Evolutionary conservation across 2,329 filamentous ascomycete genomes (phyloP), one percentile per base, ranked within the genome.

Genomic region (Cryphonectria naterciae): DNA sequence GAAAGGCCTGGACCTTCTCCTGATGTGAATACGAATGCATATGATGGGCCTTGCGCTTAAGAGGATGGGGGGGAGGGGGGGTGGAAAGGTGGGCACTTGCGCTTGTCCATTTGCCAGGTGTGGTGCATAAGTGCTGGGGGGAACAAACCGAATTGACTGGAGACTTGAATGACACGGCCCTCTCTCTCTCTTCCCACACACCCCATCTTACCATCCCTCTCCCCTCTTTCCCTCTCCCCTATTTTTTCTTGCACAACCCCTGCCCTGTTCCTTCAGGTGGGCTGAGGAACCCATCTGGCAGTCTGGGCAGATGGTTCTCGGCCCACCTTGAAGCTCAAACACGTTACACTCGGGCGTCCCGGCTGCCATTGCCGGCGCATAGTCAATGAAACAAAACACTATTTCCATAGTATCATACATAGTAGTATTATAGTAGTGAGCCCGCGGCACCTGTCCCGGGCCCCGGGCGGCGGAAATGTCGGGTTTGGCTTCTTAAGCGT

Each of bases 361-460:
- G 58, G 58, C 58, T 39, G 58, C 32, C 58, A 39, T 4, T 61
- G 58, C 58, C 58, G 68, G 65, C 62, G 65, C 68, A 64, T 54
- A 69, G 37, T 49, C 60, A 62, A 39, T 39, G 62, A 69, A 69
- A 66, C 62, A 69, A 69, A 69, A 66, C 49, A 69, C 64, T 49
- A 49, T 49, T 43, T 43, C 41, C 15, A 43, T 19, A 43, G 4
- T 43, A 43, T 43, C 39, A 43, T 43, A 13, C 37, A 39, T 39
- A 39, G 8, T 13, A 11, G 2, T 43, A 17, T 15, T 43, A 17
- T 17, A 17, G 15, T 43, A 43, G 46, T 39, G 62, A 69, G 39
- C 62, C 43, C 54, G 62, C 68, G 68, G 68, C 64, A 66, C 25
- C 49, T 52, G 64, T 69, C 68, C 68, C 68, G 61, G 68, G 62